Percentiles rank a stretch among this genome's conserved stretches.
These are phyloP conservation scores for Penicillium canescens DNA, from an alignment of 495 filamentous ascomycete species.

Conservation along the genomic window DNA sequence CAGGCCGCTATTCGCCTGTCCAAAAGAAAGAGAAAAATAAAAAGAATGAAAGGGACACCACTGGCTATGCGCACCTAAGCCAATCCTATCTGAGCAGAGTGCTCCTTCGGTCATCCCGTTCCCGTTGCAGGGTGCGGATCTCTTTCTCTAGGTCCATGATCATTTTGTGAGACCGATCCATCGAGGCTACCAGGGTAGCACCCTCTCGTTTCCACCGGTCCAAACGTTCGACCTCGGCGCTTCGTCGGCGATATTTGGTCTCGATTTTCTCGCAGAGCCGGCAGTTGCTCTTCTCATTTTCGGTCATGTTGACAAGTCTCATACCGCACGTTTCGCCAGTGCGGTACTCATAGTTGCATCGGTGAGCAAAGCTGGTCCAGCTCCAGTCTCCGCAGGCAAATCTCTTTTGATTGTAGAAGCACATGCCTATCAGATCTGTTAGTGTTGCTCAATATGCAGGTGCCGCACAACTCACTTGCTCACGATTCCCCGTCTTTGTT, in stretches of 20 bases:
- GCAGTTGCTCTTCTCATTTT: conserved; percentile 60
- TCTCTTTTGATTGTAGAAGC: conserved; percentile 58
- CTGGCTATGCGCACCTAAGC: conserved; percentile 10
- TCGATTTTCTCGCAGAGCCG: conserved; percentile 89
- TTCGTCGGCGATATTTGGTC: conserved; percentile 77
- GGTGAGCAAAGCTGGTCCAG: conserved; percentile 92
- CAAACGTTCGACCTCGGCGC: conserved; percentile 75
- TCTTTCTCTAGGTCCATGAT: conserved; percentile 63
- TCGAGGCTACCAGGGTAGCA: conserved; percentile 70
- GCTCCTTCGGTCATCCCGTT: conserved; percentile 39
- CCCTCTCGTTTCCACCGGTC: conserved; percentile 77
- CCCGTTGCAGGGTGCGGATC: conserved; percentile 53
- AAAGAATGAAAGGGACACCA: neutral
- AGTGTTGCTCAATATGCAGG: conserved; percentile 26
- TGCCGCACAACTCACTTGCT: conserved; percentile 38
- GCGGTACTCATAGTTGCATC: conserved; percentile 95
- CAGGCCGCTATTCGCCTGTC: conserved; percentile 15
- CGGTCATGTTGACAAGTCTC: conserved; percentile 79
- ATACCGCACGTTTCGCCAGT: conserved; percentile 98
- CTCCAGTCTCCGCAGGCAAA: conserved; percentile 85
- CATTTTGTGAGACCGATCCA: conserved; percentile 70
- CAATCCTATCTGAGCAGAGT: conserved; percentile 29
- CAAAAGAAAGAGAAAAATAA: neutral
- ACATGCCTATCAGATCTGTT: conserved; percentile 50
- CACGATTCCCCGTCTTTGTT: conserved; percentile 33